Base-by-base conservation (phyloP, 176 grass and related monocot genomes). In the Hordeum marinum region DNA sequence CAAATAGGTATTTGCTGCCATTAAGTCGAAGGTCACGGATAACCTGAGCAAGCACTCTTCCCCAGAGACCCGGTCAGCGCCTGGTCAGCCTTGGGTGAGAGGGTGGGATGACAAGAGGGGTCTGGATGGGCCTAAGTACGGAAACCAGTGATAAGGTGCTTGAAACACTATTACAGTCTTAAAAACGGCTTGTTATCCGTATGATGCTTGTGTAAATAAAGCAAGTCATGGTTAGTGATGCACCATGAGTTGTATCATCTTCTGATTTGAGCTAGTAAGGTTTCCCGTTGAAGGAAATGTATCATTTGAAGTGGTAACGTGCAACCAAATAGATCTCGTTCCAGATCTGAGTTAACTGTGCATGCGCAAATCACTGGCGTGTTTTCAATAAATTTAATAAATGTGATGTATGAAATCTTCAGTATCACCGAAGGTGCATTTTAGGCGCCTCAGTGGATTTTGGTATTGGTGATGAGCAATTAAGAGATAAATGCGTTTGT, bases 81-180 rank as follows among this genome's bases (percentile, higher is more conserved):
- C 96, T 72, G 93, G 96, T 63, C 96, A 88, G 42, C 93, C 91
- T 61, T 99, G 93, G 93, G 93, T 99, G 25, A 92, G 93, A 84
- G 93, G 93, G 83, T 96, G 93, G 96, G 93, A 99, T 77, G 93
- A 96, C 87, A 96, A 94, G 90, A 90, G 80, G 82, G 90, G 90
- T 29, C 68, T 82, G 36, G 88, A 84, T 68, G 91, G 90, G 57
- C 90, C 91, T 9, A 97, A 89, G 86, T 96, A 86, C 17, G 96
- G 93, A 68, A 99, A 99, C 69, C 96, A 99, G 83, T 99, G 90
- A 98, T 74, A 58, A 40, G 66, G 24, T 68, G 37, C 46, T 75
- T 84, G 29, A 23, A 50, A 79, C 80, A 23, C 11, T 63, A 27
- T 43, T 39, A 0, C 5, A 71, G 14, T 29, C 76, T 66, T 60